Percentiles rank a stretch among this genome's conserved stretches.
phyloP scores from a whole-genome alignment of 352 stramenopile species.

The Globisporangium recalcitrans region DNA sequence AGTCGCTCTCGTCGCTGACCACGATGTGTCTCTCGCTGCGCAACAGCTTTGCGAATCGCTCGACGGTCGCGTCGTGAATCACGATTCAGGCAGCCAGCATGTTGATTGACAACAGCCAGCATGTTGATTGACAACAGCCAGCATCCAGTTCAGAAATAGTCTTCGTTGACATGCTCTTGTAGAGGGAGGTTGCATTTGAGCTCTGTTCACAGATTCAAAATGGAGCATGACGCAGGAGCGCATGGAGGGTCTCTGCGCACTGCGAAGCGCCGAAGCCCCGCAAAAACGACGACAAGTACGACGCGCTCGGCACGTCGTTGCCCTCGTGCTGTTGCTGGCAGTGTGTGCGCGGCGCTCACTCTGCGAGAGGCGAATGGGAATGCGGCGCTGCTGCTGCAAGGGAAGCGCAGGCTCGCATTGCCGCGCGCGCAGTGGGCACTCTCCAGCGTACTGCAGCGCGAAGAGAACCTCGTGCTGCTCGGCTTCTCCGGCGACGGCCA shows the following conservation, averaged over 20 bases:
- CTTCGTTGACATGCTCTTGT: not conserved
- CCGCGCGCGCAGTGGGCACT: constrained; percentile 16
- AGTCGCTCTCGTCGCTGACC: constrained; percentile 55
- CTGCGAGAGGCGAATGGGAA: constrained; percentile 2
- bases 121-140: too few relatives aligned
- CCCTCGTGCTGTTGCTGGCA: not conserved
- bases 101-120: too few relatives aligned
- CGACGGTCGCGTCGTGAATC: constrained; percentile 5
- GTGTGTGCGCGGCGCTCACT: constrained; percentile 4
- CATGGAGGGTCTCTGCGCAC: not conserved
- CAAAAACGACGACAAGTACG: not conserved
- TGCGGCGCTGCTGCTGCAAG: not conserved
- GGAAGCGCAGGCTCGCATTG: not conserved
- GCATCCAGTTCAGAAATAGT: not conserved
- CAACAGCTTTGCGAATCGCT: constrained; percentile 47
- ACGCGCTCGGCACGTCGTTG: not conserved
- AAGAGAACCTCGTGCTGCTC: constrained; percentile 47
- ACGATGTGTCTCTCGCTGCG: constrained; percentile 66
- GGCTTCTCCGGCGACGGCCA: constrained; percentile 68
- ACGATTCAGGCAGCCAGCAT: too few relatives aligned
- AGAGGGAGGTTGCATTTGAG: not conserved
- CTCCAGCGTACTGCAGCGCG: constrained; percentile 30
- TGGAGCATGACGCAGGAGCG: not conserved
- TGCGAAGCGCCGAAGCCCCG: not conserved
- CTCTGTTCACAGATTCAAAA: not conserved